Evolutionary conservation across 2,329 filamentous ascomycete species (phyloP).

Genomic region (Helicocarpus griseus): DNA sequence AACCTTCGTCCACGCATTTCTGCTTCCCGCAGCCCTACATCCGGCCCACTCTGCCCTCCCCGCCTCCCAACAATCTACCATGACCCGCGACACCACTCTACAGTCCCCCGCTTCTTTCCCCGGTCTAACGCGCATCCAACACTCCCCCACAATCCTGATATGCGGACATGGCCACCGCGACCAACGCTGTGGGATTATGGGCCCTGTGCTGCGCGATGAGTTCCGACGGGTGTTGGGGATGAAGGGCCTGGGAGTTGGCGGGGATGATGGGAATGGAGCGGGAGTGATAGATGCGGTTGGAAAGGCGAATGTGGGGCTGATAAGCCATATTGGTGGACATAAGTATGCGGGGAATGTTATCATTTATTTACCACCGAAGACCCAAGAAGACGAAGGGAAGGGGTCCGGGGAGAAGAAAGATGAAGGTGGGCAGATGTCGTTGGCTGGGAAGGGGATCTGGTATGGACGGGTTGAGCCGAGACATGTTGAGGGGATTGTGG

Average conservation of each 20-base stretch:
- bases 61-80: slow-evolving; percentile 17
- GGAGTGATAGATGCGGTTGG: slow-evolving; percentile 18
- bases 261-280: slow-evolving; percentile 12
- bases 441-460: slow-evolving; percentile 57
- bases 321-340: slow-evolving; percentile 88
- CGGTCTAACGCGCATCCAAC: slow-evolving; percentile 55
- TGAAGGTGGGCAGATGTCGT: slow-evolving; percentile 15
- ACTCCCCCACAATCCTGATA: slow-evolving; percentile 55
- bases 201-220: slow-evolving; percentile 59
- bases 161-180: slow-evolving; percentile 84
- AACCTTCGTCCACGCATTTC: slow-evolving; percentile 35
- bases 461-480: slow-evolving; percentile 71
- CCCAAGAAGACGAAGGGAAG: slow-evolving; percentile 6
- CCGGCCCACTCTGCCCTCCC: slow-evolving; percentile 25
- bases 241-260: slow-evolving; percentile 20
- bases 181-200: slow-evolving; percentile 68
- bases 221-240: slow-evolving; percentile 46
- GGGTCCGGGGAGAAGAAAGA: neutral
- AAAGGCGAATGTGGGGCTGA: slow-evolving; percentile 32
- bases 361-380: slow-evolving; percentile 52
- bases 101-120: slow-evolving; percentile 40
- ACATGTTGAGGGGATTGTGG: slow-evolving; percentile 81
- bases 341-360: slow-evolving; percentile 94
- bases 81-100: slow-evolving; percentile 42
- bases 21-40: slow-evolving; percentile 29